phyloP scores from a whole-genome alignment of 345 rosid species.

The Populus pruinosa region DNA sequence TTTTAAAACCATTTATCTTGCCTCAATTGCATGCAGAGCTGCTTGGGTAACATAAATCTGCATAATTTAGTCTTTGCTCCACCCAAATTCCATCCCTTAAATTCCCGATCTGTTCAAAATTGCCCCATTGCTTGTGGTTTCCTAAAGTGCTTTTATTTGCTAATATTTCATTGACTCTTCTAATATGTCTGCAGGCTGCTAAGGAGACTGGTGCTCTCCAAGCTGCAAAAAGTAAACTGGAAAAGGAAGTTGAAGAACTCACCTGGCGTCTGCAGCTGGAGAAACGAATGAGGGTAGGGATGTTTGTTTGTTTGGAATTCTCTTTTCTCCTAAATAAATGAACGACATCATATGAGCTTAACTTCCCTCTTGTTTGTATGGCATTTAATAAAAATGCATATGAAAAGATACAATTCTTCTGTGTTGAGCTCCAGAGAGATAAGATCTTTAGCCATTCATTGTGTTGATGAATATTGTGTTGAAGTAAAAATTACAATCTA shows the following conservation, averaged over 20 bases:
- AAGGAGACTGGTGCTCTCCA: constrained; percentile 98
- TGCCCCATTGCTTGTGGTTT: not conserved
- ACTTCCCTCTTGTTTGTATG: not conserved
- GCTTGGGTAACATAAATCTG: not conserved
- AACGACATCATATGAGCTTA: not conserved
- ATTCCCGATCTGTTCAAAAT: not conserved
- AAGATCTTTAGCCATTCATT: not conserved
- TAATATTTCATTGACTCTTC: not conserved
- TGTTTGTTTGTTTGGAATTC: not conserved
- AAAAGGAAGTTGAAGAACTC: constrained; percentile 96
- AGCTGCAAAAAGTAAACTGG: constrained; percentile 90
- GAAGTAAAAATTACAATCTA: not conserved
- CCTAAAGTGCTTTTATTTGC: not conserved
- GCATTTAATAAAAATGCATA: not conserved
- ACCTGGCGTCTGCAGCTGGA: constrained; percentile 93
- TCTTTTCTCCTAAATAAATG: constrained; percentile 3
- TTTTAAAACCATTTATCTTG: not conserved
- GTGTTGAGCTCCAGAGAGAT: not conserved
- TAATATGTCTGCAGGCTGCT: constrained; percentile 62
- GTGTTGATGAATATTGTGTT: not conserved
- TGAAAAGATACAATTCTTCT: not conserved
- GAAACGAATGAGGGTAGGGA: constrained; percentile 78
- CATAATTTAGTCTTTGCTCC: not conserved
- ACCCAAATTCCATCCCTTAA: not conserved
- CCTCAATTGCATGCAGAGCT: not conserved